Conservation (phyloP, 805 yeast genomes). For the Maudiozyma bulderi region DNA sequence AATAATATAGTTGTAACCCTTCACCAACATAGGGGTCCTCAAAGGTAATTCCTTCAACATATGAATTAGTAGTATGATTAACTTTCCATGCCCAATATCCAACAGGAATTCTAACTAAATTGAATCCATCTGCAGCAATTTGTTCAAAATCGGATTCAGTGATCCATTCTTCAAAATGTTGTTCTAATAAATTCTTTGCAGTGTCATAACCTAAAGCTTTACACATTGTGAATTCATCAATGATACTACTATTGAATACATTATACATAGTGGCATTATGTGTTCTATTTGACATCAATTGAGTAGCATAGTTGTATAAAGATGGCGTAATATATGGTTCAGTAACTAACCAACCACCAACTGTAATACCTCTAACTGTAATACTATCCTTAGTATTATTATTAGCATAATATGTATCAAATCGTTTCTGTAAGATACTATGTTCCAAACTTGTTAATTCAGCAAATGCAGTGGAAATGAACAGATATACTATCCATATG, state of each 20-base stretch:
- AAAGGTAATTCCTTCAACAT: slow-evolving; percentile 16
- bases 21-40: slow-evolving; percentile 60
- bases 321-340: slow-evolving; percentile 68
- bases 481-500: background rate
- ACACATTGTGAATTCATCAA: slow-evolving; percentile 53
- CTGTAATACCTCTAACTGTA: slow-evolving; percentile 35
- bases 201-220: slow-evolving; percentile 38
- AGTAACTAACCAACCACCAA: slow-evolving; percentile 67
- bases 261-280: slow-evolving; percentile 15
- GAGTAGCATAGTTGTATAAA: slow-evolving; percentile 31
- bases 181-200: slow-evolving; percentile 34
- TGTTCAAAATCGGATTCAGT: slow-evolving; percentile 47
- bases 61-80: slow-evolving; percentile 12
- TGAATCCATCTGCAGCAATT: slow-evolving; percentile 46
- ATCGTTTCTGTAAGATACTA: slow-evolving; percentile 3
- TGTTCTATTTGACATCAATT: slow-evolving; percentile 11
- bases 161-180: slow-evolving; percentile 52
- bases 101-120: slow-evolving; percentile 66
- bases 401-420: slow-evolving; percentile 3
- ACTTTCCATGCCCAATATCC: slow-evolving; percentile 73
- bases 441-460: background rate
- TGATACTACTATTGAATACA: slow-evolving; percentile 25
- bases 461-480: background rate
- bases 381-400: background rate
- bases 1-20: slow-evolving; percentile 43